These are phyloP conservation scores for Spathaspora gorwiae DNA, from an alignment of 805 yeast genomes.

Conservation along the genomic window DNA sequence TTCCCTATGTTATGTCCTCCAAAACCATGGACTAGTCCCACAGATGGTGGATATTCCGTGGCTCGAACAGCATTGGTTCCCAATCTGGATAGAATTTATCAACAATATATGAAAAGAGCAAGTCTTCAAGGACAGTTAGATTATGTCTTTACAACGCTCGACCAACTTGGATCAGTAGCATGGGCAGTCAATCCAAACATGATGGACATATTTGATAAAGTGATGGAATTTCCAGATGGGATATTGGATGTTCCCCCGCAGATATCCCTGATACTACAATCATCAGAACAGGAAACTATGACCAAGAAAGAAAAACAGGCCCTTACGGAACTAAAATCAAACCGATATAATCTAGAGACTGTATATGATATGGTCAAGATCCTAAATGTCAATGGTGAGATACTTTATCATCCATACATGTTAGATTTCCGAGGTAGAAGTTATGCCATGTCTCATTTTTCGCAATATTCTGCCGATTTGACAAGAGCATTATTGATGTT, in stretches of 20 bases:
- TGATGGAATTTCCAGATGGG: conserved; percentile 15
- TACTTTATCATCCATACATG: conserved; percentile 33
- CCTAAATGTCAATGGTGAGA: conserved; percentile 28
- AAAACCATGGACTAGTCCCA: conserved; percentile 28
- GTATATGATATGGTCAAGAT: conserved; percentile 20
- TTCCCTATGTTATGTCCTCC: conserved; percentile 41
- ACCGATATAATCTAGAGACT: conserved; percentile 10
- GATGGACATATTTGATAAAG: conserved; percentile 17
- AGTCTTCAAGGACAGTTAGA: conserved; percentile 28
- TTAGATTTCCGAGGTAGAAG: conserved; percentile 40
- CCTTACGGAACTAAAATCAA: neutral
- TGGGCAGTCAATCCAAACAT: conserved; percentile 35
- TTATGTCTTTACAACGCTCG: conserved; percentile 24
- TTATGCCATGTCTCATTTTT: conserved; percentile 35
- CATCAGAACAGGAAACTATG: neutral
- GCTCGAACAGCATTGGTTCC: conserved; percentile 20
- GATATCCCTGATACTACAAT: conserved; percentile 9
- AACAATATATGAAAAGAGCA: conserved; percentile 20
- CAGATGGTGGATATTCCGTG: conserved; percentile 31
- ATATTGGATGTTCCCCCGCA: conserved; percentile 23
- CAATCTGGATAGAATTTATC: conserved; percentile 11
- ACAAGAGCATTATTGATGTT: conserved; percentile 31
- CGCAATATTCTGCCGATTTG: conserved; percentile 34
- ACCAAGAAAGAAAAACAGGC: neutral
- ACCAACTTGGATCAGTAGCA: conserved; percentile 23